Base-by-base conservation (phyloP, 306 rosid genomes). In the Quercus bicolor region DNA sequence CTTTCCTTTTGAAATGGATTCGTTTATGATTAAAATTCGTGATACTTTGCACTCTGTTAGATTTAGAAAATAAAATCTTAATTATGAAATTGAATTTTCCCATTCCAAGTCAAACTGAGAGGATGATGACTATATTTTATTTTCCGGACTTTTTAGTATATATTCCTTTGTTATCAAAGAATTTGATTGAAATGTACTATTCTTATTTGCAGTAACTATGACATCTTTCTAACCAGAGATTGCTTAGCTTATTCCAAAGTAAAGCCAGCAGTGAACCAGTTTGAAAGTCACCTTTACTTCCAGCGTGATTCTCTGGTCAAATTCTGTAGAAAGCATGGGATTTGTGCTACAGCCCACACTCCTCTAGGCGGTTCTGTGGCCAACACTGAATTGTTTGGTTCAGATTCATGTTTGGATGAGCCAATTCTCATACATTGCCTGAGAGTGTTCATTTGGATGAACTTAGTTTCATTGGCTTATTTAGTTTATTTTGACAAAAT, bases 301-400 rank as follows among this genome's bases (percentile, higher is more conserved):
- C 96, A 90, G 81, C 97, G 97, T 1, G 98, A 94, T 3, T 92
- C 91, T 73, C 90, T 94, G 0, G 87, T 92, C 86, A 92, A 92
- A 70, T 94, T 94, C 80, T 92, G 94, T 68, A 91, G 87, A 72
- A 94, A 94, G 81, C 97, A 92, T 40, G 97, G 92, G 69, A 80
- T 94, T 75, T 83, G 83, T 79, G 96, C 91, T 87, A 94, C 97
- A 6, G 98, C 97, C 34, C 97, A 92, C 87, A 94, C 98, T 72
- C 97, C 97, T 18, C 78, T 94, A 2, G 96, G 97, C 33, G 97
- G 98, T 75, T 96, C 92, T 43, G 86, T 88, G 1, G 98, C 91
- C 70, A 94, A 94, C 80, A 33, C 82, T 0, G 94, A 92, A 82
- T 89, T 70, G 93, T 94, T 94, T 82, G 98, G 93, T 74, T 16